phyloP scores from a whole-genome alignment of 2,329 filamentous ascomycete genomes.

The Dactylella cylindrospora region DNA sequence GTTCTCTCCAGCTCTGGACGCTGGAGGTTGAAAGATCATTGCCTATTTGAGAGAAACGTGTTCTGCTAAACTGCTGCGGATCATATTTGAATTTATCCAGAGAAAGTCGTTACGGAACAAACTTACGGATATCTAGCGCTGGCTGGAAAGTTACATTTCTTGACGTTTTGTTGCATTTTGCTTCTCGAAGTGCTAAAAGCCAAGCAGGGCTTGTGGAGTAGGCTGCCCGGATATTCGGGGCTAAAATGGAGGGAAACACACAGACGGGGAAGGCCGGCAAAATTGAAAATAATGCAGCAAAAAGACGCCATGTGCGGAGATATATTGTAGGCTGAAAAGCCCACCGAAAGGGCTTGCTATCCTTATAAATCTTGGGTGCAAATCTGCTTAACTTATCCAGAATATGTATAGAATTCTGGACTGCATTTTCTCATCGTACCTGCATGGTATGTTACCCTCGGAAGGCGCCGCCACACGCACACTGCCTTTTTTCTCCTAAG shows the following conservation, averaged over 20 bases:
- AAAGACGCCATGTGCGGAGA: constrained; percentile 34
- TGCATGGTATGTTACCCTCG: constrained; percentile 23
- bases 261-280: too few relatives aligned
- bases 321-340: constrained; percentile 21
- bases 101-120: constrained; percentile 12
- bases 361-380: too few relatives aligned
- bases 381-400: too few relatives aligned
- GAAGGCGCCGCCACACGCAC: constrained; percentile 23
- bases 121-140: constrained; percentile 1
- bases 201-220: constrained; percentile 7
- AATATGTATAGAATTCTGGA: too few relatives aligned
- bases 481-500: too few relatives aligned
- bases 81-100: constrained; percentile 32
- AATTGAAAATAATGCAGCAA: constrained; percentile 41
- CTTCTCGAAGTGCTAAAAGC: constrained; percentile 14
- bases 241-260: constrained; percentile 32
- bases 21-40: constrained; percentile 25
- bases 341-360: neutral
- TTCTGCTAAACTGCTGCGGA: constrained; percentile 8
- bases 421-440: too few relatives aligned
- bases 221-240: constrained; percentile 23
- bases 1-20: too few relatives aligned
- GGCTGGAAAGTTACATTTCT: too few relatives aligned
- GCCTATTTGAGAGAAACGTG: constrained; percentile 26
- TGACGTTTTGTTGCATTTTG: too few relatives aligned